These are phyloP conservation scores for Guyanaporus albipodus DNA, from an alignment of 768 basidiomycete genomes.

Conservation along the genomic window DNA sequence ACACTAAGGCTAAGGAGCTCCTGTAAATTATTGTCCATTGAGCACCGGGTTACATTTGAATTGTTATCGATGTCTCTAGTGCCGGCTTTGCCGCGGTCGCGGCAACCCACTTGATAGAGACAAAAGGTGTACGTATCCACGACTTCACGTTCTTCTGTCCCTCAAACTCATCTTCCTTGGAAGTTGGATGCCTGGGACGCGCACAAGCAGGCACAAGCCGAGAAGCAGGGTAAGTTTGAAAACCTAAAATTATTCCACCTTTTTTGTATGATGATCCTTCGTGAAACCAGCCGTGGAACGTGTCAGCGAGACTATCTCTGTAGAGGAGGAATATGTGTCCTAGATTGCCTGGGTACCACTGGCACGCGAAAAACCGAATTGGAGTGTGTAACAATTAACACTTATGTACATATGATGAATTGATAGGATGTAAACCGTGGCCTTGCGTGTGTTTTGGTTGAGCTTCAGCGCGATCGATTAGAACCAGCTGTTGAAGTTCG, in stretches of 20 bases:
- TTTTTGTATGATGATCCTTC: too few relatives aligned
- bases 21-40: not conserved
- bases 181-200: slow-evolving; percentile 6
- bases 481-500: too few relatives aligned
- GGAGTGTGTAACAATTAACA: too few relatives aligned
- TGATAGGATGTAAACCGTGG: too few relatives aligned
- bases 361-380: too few relatives aligned
- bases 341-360: too few relatives aligned
- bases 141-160: not conserved
- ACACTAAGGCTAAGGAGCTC: slow-evolving; percentile 23
- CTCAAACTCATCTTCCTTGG: not conserved
- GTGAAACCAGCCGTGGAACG: too few relatives aligned
- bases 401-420: too few relatives aligned
- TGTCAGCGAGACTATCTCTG: too few relatives aligned
- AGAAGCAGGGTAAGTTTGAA: slow-evolving; percentile 1
- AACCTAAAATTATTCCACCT: not conserved
- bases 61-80: slow-evolving; percentile 1
- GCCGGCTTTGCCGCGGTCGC: slow-evolving; percentile 11
- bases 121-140: slow-evolving; percentile 17
- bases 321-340: too few relatives aligned
- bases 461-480: too few relatives aligned
- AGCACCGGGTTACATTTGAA: not conserved
- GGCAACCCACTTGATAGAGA: slow-evolving; percentile 7
- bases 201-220: not conserved
- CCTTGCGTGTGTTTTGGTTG: too few relatives aligned